Evolutionary conservation across 2,329 filamentous ascomycete genomes (phyloP).

Genomic region (Fonsecaea pedrosoi): DNA sequence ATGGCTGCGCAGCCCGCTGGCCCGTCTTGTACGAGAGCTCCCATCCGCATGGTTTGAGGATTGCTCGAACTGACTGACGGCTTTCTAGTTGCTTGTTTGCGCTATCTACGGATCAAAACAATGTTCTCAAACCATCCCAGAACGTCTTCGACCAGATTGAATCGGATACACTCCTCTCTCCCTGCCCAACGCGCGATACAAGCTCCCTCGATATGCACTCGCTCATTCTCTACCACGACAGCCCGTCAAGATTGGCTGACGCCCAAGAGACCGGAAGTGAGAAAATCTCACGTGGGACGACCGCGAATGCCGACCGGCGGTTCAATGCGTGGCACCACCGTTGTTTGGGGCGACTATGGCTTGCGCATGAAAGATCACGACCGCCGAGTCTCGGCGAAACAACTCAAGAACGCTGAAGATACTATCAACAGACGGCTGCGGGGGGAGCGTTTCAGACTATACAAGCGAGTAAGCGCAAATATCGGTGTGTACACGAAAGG

Average conservation of each 20-base stretch:
- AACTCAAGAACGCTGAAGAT: conserved; percentile 89
- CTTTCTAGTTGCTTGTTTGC: conserved; percentile 25
- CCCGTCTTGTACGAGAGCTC: conserved; percentile 15
- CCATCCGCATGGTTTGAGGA: neutral
- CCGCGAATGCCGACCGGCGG: conserved; percentile 89
- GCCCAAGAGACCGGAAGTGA: conserved; percentile 78
- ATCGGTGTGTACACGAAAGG: conserved; percentile 95
- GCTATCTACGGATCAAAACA: conserved; percentile 21
- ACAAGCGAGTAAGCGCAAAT: conserved; percentile 88
- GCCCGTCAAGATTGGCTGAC: conserved; percentile 75
- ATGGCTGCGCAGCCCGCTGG: conserved; percentile 2
- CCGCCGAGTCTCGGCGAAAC: conserved; percentile 82
- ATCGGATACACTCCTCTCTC: conserved; percentile 28
- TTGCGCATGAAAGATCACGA: conserved; percentile 93
- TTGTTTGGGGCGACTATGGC: conserved; percentile 95
- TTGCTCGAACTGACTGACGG: conserved; percentile 13
- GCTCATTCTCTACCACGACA: conserved; percentile 73
- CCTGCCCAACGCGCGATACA: conserved; percentile 47
- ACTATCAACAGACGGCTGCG: conserved; percentile 87
- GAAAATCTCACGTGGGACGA: conserved; percentile 87
- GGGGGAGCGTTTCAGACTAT: conserved; percentile 90
- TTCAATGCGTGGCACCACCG: conserved; percentile 88
- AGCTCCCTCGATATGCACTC: conserved; percentile 55
- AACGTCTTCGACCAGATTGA: neutral
- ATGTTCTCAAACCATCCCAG: neutral